Evolutionary conservation across 2,329 filamentous ascomycete species (phyloP), one percentile per base, ranked within the genome.

Genomic region (Aureobasidium sp.): DNA sequence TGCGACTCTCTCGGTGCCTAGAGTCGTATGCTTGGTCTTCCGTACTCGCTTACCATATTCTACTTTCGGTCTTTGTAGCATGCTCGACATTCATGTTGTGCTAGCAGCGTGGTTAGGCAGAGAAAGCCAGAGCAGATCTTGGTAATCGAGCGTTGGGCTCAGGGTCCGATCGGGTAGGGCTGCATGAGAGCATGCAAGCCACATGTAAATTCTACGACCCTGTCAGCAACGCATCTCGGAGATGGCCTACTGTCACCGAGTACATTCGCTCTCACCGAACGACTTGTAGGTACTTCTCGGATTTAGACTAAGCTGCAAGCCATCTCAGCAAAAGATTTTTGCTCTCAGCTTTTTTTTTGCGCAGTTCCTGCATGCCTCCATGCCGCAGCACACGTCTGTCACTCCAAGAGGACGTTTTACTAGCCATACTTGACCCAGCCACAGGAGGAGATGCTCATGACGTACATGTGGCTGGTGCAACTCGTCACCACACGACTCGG

Each of bases 161-260:
- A 51, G 22, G 57, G 57, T 60, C 57, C 25, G 25, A 42, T 42
- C 57, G 44, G 57, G 25, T 51, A 60, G 45, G 57, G 57, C 57
- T 51, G 57, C 57, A 51, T 51, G 53, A 14, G 20, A 29, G 39
- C 34, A 58, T 58, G 44, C 44, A 48, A 58, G 57, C 45, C 45
- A 51, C 45, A 60, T 36, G 27, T 22, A 55, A 29, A 41, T 37
- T 12, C 36, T 34, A 11, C 8, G 29, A 57, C 53, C 41, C 53
- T 57, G 39, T 60, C 41, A 57, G 53, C 53, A 14, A 34, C 53
- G 27, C 7, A 51, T 27, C 25, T 25, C 57, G 57, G 44, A 60
- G 22, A 51, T 45, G 36, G 9, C 57, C 44, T 60, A 60, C 57
- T n/a, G 14, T 14, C 36, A 55, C 52, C 36, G 39, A 31, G 25